Evolutionary conservation across 2,329 filamentous ascomycete species (phyloP), one percentile per base, ranked within the genome.

Genomic region (Rhytidhysteron rufulum): DNA sequence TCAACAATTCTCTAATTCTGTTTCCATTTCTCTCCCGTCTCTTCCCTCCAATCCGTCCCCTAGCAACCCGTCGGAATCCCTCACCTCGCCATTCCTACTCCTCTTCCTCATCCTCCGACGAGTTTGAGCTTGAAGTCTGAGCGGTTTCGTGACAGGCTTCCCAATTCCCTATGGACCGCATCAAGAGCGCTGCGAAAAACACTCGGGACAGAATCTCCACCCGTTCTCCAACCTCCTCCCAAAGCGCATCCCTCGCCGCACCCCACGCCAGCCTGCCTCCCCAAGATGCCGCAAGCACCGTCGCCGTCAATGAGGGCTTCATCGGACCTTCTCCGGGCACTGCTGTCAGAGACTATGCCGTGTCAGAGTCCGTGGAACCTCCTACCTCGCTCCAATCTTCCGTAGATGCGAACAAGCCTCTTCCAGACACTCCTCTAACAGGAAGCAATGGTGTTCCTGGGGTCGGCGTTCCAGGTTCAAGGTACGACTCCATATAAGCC

Each of bases 321-420:
- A 30, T 53, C n/a, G 51, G 55, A 4, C 49, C 50, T 4, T 48
- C 53, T 25, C 53, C 57, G 8, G 58, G 56, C 4, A 58, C 58
- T 2, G 47, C 52, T 30, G 56, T 61, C n/a, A 57, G 49, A 43
- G 62, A 65, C 42, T 65, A 63, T 42, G 62, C 59, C 15, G 43
- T 40, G 13, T 44, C 50, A 10, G 42, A 36, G 13, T 25, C 54
- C 20, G 9, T 10, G 7, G 58, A 62, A 29, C 60, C 60, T 6
- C 60, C 62, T 2, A 63, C 60, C 1, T 62, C 58, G 37, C 41
- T 64, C 31, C 51, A 62, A 37, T 64, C 60, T 13, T 63, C 62
- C 21, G 53, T 64, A 33, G 61, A 65, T 38, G 60, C 60, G 16
- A 58, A 57, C 27, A 47, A 48, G 20, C 53, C 54, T 27, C 56